A percentile compares a stretch with the other conserved stretches of the same genome.
These are phyloP conservation scores for Ehretia macrophylla DNA, from an alignment of 257 asterid species.

Conservation along the genomic window DNA sequence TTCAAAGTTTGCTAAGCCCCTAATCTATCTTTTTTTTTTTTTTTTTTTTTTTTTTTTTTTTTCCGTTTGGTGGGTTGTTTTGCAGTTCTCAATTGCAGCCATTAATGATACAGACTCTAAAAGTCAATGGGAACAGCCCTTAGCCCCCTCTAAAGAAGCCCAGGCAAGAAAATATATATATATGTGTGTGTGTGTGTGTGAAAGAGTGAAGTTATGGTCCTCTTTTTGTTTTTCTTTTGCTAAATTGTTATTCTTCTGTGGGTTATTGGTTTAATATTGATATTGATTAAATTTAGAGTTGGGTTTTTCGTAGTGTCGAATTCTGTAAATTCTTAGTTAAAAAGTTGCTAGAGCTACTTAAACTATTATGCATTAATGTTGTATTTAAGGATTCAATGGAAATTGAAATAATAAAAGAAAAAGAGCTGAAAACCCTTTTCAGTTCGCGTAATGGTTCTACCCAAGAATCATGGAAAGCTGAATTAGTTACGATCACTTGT, in stretches of 20 bases:
- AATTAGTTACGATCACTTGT: too few relatives aligned
- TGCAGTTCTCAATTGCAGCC: conserved; percentile 90
- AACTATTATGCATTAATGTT: conserved; percentile 1
- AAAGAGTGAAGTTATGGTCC: neutral
- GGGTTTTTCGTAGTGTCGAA: neutral
- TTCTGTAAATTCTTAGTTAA: neutral
- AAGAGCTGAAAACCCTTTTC: too few relatives aligned
- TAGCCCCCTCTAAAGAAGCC: conserved; percentile 97
- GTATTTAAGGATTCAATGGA: neutral
- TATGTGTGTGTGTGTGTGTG: conserved; percentile 6
- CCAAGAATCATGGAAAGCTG: too few relatives aligned
- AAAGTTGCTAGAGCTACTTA: neutral
- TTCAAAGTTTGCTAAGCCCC: neutral
- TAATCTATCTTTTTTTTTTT: too few relatives aligned
- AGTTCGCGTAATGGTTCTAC: neutral
- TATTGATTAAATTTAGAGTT: neutral
- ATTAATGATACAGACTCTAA: conserved; percentile 78
- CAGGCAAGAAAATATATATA: conserved; percentile 45
- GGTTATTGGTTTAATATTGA: neutral
- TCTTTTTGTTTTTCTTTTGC: neutral
- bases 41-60: too few relatives aligned
- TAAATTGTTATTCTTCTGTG: neutral
- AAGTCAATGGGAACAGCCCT: conserved; percentile 67
- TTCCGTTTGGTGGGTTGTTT: neutral
- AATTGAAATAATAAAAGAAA: too few relatives aligned